A percentile compares a stretch with the other conserved stretches of the same genome.
phyloP scores from a whole-genome alignment of 2,329 filamentous ascomycete species.

The Stylonectria norvegica region DNA sequence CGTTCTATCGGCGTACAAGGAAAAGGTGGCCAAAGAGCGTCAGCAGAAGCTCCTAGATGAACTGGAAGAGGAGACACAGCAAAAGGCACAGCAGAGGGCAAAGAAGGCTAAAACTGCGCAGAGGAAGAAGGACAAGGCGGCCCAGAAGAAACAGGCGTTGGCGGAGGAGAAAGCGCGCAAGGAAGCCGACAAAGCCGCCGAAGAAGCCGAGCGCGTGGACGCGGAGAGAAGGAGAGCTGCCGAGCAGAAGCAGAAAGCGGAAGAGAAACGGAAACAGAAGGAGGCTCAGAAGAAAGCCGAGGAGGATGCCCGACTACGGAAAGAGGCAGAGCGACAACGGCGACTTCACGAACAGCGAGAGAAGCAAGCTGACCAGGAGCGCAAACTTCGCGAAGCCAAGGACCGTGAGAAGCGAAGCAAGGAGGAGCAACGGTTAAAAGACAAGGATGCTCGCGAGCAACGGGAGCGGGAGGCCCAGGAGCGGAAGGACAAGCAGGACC shows the following conservation, averaged over 20 bases:
- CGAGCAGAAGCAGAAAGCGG: conserved; percentile 75
- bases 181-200: conserved; percentile 84
- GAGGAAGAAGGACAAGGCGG: conserved; percentile 92
- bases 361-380: conserved; percentile 78
- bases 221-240: conserved; percentile 76
- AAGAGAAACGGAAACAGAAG: conserved; percentile 88
- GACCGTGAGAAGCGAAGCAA: conserved; percentile 79
- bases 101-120: conserved; percentile 94
- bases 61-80: conserved; percentile 76
- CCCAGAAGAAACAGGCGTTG: conserved; percentile 79
- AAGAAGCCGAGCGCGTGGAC: conserved; percentile 73
- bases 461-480: conserved; percentile 67
- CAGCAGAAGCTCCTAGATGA: conserved; percentile 90
- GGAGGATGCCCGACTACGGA: conserved; percentile 80
- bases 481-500: conserved; percentile 57
- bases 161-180: conserved; percentile 88
- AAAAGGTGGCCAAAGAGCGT: conserved; percentile 91
- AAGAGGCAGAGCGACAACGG: conserved; percentile 79
- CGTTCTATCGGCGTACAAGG: conserved; percentile 93
- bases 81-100: conserved; percentile 75
- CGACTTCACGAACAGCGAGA: conserved; percentile 81
- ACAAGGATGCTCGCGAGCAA: conserved; percentile 72
- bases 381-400: conserved; percentile 62
- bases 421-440: conserved; percentile 76
- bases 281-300: conserved; percentile 87